Evolutionary conservation across 257 asterid species (phyloP).

Genomic region (Plantago ovata): DNA sequence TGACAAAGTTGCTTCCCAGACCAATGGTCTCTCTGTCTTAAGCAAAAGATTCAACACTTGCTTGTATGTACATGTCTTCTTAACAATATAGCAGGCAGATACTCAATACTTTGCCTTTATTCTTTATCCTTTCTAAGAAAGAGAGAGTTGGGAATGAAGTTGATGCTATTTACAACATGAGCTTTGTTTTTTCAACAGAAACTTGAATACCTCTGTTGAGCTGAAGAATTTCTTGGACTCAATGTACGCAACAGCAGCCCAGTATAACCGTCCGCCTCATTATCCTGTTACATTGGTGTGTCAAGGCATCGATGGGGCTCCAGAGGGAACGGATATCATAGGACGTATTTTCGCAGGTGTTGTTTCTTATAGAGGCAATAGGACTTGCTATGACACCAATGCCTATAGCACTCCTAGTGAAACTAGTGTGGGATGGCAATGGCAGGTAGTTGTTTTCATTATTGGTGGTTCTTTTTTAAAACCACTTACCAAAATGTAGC

Average conservation of each 20-base stretch:
- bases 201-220: constrained; percentile 29
- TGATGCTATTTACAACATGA: too few relatives aligned
- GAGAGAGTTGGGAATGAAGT: too few relatives aligned
- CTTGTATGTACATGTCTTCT: constrained; percentile 27
- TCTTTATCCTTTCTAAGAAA: too few relatives aligned
- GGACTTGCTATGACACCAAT: constrained; percentile 27
- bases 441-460: constrained; percentile 53
- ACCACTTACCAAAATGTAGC: too few relatives aligned
- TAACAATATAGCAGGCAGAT: too few relatives aligned
- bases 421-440: constrained; percentile 45
- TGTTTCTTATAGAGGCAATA: constrained; percentile 26
- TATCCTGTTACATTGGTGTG: constrained; percentile 52
- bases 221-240: constrained; percentile 40
- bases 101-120: too few relatives aligned
- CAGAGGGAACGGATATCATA: constrained; percentile 31
- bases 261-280: constrained; percentile 39
- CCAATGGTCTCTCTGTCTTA: constrained; percentile 50
- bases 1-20: constrained; percentile 48
- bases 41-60: constrained; percentile 53
- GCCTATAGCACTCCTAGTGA: constrained; percentile 15
- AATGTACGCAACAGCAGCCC: constrained; percentile 45
- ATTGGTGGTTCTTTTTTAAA: too few relatives aligned
- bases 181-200: constrained; percentile 25
- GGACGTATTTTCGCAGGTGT: constrained; percentile 50
- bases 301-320: constrained; percentile 48